A percentile compares a stretch with the other conserved stretches of the same genome.
These are phyloP conservation scores for Talinum fruticosum DNA, from an alignment of 148 eudicot genomes.

Conservation along the genomic window DNA sequence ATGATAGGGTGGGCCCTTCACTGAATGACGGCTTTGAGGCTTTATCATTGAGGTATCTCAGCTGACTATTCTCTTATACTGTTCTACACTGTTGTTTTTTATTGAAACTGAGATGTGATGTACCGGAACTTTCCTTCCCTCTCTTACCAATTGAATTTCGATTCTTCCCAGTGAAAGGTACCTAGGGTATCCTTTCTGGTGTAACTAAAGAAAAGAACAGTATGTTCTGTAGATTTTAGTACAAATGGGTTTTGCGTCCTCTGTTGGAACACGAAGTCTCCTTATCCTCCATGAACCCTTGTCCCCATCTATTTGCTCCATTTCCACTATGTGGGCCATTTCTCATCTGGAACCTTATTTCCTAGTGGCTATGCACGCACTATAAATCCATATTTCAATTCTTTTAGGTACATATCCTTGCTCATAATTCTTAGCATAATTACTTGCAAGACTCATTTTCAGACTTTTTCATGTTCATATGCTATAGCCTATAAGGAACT, in stretches of 20 bases:
- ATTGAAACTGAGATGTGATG: background rate
- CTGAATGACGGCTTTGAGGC: constrained; percentile 3
- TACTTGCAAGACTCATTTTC: background rate
- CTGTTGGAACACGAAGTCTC: constrained; percentile 50
- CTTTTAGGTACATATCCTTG: background rate
- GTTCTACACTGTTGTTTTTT: background rate
- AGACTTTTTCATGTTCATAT: background rate
- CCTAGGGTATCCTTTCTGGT: background rate
- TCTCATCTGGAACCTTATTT: constrained; percentile 1
- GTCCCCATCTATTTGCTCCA: constrained; percentile 7
- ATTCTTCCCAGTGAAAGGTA: background rate
- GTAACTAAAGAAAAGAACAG: background rate
- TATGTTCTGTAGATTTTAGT: background rate
- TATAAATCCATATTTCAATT: background rate
- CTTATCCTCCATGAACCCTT: constrained; percentile 19
- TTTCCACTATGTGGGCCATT: constrained; percentile 20
- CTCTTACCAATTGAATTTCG: background rate
- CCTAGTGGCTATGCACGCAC: background rate
- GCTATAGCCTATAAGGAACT: background rate
- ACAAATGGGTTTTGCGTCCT: background rate
- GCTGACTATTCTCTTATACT: background rate
- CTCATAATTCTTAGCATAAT: background rate
- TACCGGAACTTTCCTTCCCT: background rate
- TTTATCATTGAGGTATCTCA: background rate
- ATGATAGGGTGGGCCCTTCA: background rate